Base-by-base conservation (phyloP, 192 early-diverging fungal genomes). In the Gryganskiella cystojenkinii region DNA sequence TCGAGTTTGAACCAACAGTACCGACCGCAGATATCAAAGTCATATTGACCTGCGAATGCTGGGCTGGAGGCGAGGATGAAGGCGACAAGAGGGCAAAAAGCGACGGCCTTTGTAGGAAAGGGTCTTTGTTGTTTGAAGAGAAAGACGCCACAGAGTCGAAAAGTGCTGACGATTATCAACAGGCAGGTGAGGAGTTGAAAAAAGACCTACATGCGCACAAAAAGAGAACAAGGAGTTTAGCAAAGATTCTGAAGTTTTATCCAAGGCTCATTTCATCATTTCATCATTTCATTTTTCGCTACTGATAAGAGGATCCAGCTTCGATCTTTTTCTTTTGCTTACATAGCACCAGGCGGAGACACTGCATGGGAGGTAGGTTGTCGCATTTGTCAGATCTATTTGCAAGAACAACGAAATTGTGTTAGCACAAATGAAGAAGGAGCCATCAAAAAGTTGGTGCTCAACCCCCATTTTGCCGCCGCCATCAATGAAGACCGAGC, bases 291-390 rank as follows among this genome's bases (percentile, higher is more conserved):
- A n/a, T n/a, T n/a, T n/a, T n/a, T n/a, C n/a, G n/a, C n/a, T n/a
- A n/a, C n/a, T n/a, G n/a, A n/a, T n/a, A n/a, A n/a, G n/a, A n/a
- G n/a, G n/a, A n/a, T n/a, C n/a, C n/a, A n/a, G n/a, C n/a, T n/a
- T n/a, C 8, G 8, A 11, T 15, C 15, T 40, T 40, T 40, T 5
- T 5, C 37, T 13, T 28, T 1, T 7, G 6, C 66, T 60, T 69
- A 78, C 74, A 64, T 78, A 78, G 49, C 74, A 78, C 74, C 74
- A 78, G 13, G 66, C 74, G 17, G 66, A 67, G 17, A 78, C 4
- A 15, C 31, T 64, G 25, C 74, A 78, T 19, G 13, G 31, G 0
- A 28, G 27, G 30, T 5, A 10, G 17, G 47, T 17, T 7, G 40
- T 24, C 25, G 61, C 47, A 3, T 30, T 2, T 0, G 61, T 50